A percentile compares a stretch with the other conserved stretches of the same genome.
phyloP scores from a whole-genome alignment of 352 stramenopile genomes.

The Globisporangium camurandrum region DNA sequence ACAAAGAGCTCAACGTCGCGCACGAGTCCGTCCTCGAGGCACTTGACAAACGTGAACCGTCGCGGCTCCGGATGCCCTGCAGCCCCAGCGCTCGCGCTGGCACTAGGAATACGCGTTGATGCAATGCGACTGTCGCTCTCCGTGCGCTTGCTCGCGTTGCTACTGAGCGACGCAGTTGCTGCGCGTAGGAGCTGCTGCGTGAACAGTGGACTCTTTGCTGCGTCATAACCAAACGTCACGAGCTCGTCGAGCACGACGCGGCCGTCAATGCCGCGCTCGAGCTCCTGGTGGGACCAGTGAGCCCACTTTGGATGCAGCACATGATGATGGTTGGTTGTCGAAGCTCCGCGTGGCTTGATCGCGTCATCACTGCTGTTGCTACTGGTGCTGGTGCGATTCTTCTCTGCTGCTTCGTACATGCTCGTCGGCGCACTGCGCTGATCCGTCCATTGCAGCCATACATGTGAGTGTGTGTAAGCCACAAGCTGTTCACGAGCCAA shows the following conservation, averaged over 20 bases:
- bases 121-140: slow-evolving; percentile 11
- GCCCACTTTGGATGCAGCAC: slow-evolving; percentile 58
- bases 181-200: slow-evolving; percentile 34
- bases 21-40: slow-evolving; percentile 34
- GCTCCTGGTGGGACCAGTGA: slow-evolving; percentile 57
- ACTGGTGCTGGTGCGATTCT: slow-evolving; percentile 3
- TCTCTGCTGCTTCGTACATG: slow-evolving; percentile 26
- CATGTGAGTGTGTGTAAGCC: not conserved
- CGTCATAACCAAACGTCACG: slow-evolving; percentile 34
- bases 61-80: slow-evolving; percentile 12
- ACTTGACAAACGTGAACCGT: slow-evolving; percentile 41
- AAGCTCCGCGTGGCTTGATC: slow-evolving; percentile 12
- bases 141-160: not conserved
- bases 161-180: not conserved
- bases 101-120: not conserved
- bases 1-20: slow-evolving; percentile 59
- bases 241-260: slow-evolving; percentile 50
- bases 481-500: no score
- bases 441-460: slow-evolving; percentile 4
- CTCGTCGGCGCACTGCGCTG: slow-evolving; percentile 29
- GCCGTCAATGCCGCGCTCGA: slow-evolving; percentile 50
- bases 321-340: no score
- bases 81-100: not conserved
- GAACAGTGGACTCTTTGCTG: slow-evolving; percentile 42
- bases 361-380: not conserved